Percentiles rank a stretch among this genome's conserved stretches.
Evolutionary conservation across 345 rosid species (phyloP).

Genomic region (Gossypium australe): DNA sequence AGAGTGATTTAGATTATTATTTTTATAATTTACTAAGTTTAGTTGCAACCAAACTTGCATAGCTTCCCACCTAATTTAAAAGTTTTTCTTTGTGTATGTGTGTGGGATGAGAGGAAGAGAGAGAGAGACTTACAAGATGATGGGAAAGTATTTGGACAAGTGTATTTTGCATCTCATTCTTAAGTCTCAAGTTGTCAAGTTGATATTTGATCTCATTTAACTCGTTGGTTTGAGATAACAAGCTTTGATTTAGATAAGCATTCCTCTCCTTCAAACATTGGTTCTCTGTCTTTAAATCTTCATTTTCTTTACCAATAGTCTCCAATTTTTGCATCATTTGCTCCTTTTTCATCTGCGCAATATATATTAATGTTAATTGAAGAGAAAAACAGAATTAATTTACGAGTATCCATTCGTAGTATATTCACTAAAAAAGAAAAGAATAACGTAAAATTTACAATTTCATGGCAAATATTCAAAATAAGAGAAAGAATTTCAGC

Average conservation of each 20-base stretch:
- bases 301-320: not conserved
- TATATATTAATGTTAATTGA: not conserved
- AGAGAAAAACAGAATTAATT: not conserved
- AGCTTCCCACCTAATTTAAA: too few relatives aligned
- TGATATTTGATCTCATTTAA: not conserved
- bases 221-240: conserved; percentile 3
- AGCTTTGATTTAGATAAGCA: not conserved
- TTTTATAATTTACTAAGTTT: too few relatives aligned
- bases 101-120: not conserved
- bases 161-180: not conserved
- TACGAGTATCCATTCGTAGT: too few relatives aligned
- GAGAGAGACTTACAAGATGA: not conserved
- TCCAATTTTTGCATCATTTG: not conserved
- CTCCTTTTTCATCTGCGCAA: not conserved
- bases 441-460: too few relatives aligned
- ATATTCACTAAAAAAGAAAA: too few relatives aligned
- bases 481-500: too few relatives aligned
- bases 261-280: not conserved
- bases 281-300: not conserved
- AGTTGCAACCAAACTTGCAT: too few relatives aligned
- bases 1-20: too few relatives aligned
- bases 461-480: too few relatives aligned
- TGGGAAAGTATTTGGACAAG: not conserved
- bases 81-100: too few relatives aligned
- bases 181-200: not conserved